Evolutionary conservation across 257 asterid genomes (phyloP).

Genomic region (Plectranthus barbatus): DNA sequence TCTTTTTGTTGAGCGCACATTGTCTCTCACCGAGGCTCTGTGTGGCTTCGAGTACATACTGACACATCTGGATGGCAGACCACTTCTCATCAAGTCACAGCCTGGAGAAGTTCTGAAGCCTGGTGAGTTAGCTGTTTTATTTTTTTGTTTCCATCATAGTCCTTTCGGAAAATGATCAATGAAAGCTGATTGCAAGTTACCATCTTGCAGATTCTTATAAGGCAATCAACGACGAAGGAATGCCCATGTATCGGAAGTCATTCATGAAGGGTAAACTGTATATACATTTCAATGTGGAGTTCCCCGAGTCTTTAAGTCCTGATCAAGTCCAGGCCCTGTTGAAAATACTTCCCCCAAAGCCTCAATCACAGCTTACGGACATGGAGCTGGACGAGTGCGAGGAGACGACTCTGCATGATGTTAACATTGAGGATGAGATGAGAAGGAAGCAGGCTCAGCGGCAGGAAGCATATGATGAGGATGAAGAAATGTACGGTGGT

Average conservation of each 20-base stretch:
- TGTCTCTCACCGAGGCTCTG: constrained; percentile 38
- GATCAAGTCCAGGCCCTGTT: constrained; percentile 34
- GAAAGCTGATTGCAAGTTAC: background rate
- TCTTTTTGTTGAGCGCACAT: too few species aligned
- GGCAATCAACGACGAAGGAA: constrained; percentile 60
- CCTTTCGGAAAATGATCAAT: background rate
- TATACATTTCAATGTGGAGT: too few species aligned
- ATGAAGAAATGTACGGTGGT: constrained; percentile 52
- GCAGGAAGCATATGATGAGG: constrained; percentile 68
- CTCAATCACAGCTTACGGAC: constrained; percentile 30
- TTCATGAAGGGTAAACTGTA: constrained; percentile 58
- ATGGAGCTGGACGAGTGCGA: constrained; percentile 59
- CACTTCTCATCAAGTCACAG: constrained; percentile 38
- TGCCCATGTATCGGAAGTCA: constrained; percentile 45
- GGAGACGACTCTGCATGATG: constrained; percentile 48
- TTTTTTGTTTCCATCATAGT: background rate
- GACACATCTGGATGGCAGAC: constrained; percentile 41
- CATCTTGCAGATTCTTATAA: constrained; percentile 35
- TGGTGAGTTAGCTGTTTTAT: constrained; percentile 10
- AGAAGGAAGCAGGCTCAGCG: constrained; percentile 42
- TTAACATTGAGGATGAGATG: constrained; percentile 52
- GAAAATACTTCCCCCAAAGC: constrained; percentile 33
- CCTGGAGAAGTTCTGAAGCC: constrained; percentile 55
- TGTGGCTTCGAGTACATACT: constrained; percentile 45
- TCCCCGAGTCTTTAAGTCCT: too few species aligned